Conservation (phyloP, 345 rosid genomes). For the Hibiscus trionum region DNA sequence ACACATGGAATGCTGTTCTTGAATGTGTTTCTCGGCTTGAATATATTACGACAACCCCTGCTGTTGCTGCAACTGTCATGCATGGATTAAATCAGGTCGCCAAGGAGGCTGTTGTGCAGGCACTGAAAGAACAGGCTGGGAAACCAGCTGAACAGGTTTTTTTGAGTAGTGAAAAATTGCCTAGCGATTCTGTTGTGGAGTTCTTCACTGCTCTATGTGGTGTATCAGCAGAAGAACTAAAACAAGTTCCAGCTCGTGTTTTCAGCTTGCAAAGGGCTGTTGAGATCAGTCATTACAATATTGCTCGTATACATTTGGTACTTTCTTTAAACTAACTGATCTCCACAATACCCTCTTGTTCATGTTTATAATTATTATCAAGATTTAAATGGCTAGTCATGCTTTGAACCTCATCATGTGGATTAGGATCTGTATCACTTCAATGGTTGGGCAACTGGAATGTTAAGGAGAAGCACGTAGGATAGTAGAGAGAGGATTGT, state of each 20-base stretch:
- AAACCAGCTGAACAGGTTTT: conserved; percentile 94
- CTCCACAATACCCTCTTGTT: background rate
- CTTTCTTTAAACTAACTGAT: conserved; percentile 7
- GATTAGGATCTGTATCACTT: background rate
- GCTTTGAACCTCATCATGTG: background rate
- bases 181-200: conserved; percentile 87
- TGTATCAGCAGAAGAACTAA: conserved; percentile 92
- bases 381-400: background rate
- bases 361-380: background rate
- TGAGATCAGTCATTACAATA: conserved; percentile 97
- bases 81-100: conserved; percentile 94
- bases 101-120: conserved; percentile 86
- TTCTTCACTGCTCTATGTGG: conserved; percentile 94
- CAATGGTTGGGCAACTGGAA: background rate
- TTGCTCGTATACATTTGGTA: conserved; percentile 98
- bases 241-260: conserved; percentile 95
- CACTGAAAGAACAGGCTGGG: conserved; percentile 82
- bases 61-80: conserved; percentile 90
- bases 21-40: conserved; percentile 99
- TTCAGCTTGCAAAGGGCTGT: conserved; percentile 97
- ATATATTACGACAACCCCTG: conserved; percentile 75
- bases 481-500: background rate
- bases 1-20: conserved; percentile 98
- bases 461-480: background rate
- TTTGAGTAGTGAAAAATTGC: conserved; percentile 80